A percentile compares a stretch with the other conserved stretches of the same genome.
phyloP scores from a whole-genome alignment of 2,329 filamentous ascomycete species.

The Ophiostoma australiae region DNA sequence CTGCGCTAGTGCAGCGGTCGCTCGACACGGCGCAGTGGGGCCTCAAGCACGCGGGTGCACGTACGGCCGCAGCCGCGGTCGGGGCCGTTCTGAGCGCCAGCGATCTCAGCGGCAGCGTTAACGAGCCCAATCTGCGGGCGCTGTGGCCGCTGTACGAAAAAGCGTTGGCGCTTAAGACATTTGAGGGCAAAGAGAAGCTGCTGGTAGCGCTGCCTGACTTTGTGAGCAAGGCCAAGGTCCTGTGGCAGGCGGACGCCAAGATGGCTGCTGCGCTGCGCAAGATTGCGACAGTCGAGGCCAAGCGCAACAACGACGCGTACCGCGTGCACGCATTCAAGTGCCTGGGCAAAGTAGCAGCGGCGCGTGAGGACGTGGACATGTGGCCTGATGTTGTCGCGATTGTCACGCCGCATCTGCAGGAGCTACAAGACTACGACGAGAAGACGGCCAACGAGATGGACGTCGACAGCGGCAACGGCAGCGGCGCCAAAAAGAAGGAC shows the following conservation, averaged over 20 bases:
- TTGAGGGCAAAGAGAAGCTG: slow-evolving; percentile 83
- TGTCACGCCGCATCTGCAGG: slow-evolving; percentile 58
- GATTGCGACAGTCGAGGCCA: slow-evolving; percentile 79
- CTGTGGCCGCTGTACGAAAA: slow-evolving; percentile 84
- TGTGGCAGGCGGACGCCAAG: slow-evolving; percentile 50
- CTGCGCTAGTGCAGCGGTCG: slow-evolving; percentile 59
- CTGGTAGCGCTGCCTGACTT: slow-evolving; percentile 76
- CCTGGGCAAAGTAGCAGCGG: slow-evolving; percentile 67
- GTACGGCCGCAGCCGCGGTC: slow-evolving; percentile 71
- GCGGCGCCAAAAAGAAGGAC: slow-evolving; percentile 17
- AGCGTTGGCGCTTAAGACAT: slow-evolving; percentile 81
- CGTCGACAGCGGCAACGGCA: slow-evolving; percentile 13
- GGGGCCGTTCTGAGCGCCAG: slow-evolving; percentile 58
- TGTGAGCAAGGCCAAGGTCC: slow-evolving; percentile 55
- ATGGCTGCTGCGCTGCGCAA: slow-evolving; percentile 67
- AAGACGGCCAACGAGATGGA: slow-evolving; percentile 30
- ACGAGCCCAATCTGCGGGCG: slow-evolving; percentile 52
- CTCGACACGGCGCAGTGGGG: slow-evolving; percentile 82
- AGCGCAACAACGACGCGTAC: slow-evolving; percentile 83
- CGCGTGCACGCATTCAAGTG: slow-evolving; percentile 67
- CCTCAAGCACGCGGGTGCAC: slow-evolving; percentile 80
- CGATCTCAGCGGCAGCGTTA: slow-evolving; percentile 54
- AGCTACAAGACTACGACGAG: slow-evolving; percentile 57
- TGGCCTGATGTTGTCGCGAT: slow-evolving; percentile 62
- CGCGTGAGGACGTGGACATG: slow-evolving; percentile 68